phyloP scores from a whole-genome alignment of 495 filamentous ascomycete genomes.

The Ramalina intermedia region DNA sequence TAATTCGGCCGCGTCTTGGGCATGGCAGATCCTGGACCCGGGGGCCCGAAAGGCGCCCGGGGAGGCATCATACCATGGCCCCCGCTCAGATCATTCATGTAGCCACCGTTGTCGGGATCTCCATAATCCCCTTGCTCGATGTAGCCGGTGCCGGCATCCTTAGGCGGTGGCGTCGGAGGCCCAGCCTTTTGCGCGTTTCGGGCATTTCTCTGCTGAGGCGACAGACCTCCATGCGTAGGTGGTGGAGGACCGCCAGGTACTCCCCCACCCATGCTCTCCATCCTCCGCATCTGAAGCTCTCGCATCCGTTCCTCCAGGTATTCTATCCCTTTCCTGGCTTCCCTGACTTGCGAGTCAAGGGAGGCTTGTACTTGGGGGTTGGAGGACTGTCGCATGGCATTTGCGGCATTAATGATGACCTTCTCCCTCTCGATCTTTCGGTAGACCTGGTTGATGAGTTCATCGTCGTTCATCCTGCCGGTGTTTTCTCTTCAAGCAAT shows the following conservation, averaged over 20 bases:
- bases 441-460: slow-evolving; percentile 73
- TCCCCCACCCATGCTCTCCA: slow-evolving; percentile 44
- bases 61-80: slow-evolving; percentile 66
- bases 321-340: slow-evolving; percentile 79
- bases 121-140: slow-evolving; percentile 38
- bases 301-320: slow-evolving; percentile 85
- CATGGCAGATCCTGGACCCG: slow-evolving; percentile 49
- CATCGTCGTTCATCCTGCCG: slow-evolving; percentile 55
- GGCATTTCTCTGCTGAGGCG: slow-evolving; percentile 20
- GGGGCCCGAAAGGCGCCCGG: slow-evolving; percentile 62
- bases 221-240: slow-evolving; percentile 27
- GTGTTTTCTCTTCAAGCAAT: background rate
- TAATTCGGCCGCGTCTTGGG: slow-evolving; percentile 77
- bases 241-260: slow-evolving; percentile 21
- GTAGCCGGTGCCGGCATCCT: slow-evolving; percentile 43
- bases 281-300: slow-evolving; percentile 70
- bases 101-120: slow-evolving; percentile 34
- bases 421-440: slow-evolving; percentile 98
- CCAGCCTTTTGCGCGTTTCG: slow-evolving; percentile 20
- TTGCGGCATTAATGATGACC: slow-evolving; percentile 85
- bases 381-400: slow-evolving; percentile 87
- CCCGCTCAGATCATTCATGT: slow-evolving; percentile 35
- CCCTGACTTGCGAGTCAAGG: slow-evolving; percentile 82
- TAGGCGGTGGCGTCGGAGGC: slow-evolving; percentile 48
- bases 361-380: slow-evolving; percentile 80